Evolutionary conservation across 1,284 basidiomycete species (phyloP).

Genomic region (Malassezia sympodialis): DNA sequence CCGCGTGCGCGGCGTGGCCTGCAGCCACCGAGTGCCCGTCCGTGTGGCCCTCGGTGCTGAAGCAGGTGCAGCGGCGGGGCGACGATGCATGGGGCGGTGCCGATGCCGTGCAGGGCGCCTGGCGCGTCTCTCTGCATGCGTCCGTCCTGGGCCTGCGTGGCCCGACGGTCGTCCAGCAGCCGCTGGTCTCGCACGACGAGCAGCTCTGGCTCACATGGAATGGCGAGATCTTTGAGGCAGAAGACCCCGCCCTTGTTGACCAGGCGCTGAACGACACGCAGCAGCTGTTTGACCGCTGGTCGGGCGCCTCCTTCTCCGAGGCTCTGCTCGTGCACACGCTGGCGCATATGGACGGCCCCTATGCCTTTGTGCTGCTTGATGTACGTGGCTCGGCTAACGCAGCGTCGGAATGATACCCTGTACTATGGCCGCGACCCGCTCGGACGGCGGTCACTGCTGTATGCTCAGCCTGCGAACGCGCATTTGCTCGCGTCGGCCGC

Average conservation of each 20-base stretch:
- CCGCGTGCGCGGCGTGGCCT: conserved; percentile 5
- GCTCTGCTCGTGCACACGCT: conserved; percentile 16
- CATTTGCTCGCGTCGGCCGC: conserved; percentile 60
- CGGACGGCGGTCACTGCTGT: conserved; percentile 68
- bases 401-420: conserved; percentile 48
- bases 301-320: not conserved
- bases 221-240: conserved; percentile 35
- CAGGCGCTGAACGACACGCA: conserved; percentile 26
- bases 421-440: conserved; percentile 80
- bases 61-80: not conserved
- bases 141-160: conserved; percentile 39
- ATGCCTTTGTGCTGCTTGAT: conserved; percentile 38
- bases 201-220: conserved; percentile 33
- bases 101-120: not conserved
- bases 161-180: conserved; percentile 24
- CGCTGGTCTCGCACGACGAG: conserved; percentile 13
- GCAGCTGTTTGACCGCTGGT: conserved; percentile 18
- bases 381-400: conserved; percentile 16
- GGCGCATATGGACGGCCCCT: conserved; percentile 33
- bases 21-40: not conserved
- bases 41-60: conserved; percentile 3
- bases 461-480: conserved; percentile 42
- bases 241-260: conserved; percentile 15
- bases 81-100: not conserved
- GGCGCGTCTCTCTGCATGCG: not conserved